Evolutionary conservation across 1,284 basidiomycete species (phyloP).

Genomic region (Phaffia rhodozyma): DNA sequence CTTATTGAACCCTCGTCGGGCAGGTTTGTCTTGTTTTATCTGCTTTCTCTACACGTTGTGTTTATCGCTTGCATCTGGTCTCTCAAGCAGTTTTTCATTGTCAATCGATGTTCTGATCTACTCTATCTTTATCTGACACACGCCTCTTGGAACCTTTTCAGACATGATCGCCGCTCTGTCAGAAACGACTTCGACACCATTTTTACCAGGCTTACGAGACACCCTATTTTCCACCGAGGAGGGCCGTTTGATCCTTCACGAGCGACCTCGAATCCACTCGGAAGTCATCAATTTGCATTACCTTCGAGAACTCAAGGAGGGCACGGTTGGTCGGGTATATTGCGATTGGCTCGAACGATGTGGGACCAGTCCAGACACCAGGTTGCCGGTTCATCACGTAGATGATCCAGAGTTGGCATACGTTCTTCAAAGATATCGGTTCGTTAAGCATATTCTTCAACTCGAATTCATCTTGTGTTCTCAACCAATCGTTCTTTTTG

Average conservation of each 20-base stretch:
- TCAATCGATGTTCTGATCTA: neutral
- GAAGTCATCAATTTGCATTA: conserved; percentile 60
- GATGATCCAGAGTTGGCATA: conserved; percentile 87
- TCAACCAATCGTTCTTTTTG: neutral
- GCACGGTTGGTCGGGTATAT: conserved; percentile 78
- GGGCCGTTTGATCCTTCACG: conserved; percentile 67
- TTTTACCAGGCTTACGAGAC: conserved; percentile 66
- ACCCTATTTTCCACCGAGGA: conserved; percentile 66
- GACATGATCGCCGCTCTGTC: conserved; percentile 89
- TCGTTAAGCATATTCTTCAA: neutral
- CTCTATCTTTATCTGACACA: neutral
- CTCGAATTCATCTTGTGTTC: neutral
- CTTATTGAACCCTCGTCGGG: conserved; percentile 67
- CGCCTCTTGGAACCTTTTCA: conserved; percentile 28
- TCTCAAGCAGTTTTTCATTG: neutral
- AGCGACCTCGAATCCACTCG: conserved; percentile 71
- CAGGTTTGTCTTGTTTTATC: conserved; percentile 46
- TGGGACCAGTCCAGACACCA: conserved; percentile 87
- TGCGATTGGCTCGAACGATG: conserved; percentile 81
- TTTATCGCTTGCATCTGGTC: neutral
- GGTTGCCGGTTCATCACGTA: conserved; percentile 85
- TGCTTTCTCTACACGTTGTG: neutral
- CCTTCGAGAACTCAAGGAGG: conserved; percentile 55
- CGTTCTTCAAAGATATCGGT: conserved; percentile 91
- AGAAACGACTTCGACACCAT: conserved; percentile 74